Percentiles rank a stretch among this genome's conserved stretches.
These are phyloP conservation scores for Rhinocladiella similis DNA, from an alignment of 2,329 filamentous ascomycete species.

Conservation along the genomic window DNA sequence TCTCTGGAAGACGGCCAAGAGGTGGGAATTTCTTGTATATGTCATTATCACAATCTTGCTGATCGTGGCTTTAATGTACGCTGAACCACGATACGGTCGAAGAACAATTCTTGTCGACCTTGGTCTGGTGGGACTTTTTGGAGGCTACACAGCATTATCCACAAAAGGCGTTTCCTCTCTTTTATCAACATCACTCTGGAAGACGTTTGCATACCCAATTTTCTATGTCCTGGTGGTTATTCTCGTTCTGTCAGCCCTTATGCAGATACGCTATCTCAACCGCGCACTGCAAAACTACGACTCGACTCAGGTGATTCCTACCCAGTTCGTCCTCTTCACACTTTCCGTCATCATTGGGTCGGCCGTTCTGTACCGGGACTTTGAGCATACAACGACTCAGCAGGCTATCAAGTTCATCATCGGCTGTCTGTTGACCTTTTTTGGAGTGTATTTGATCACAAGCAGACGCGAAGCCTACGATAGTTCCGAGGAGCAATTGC, in stretches of 20 bases:
- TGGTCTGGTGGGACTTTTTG: slow-evolving; percentile 89
- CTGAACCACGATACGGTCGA: slow-evolving; percentile 80
- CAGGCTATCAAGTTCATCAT: slow-evolving; percentile 83
- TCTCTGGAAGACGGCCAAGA: slow-evolving; percentile 85
- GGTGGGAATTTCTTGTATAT: slow-evolving; percentile 88
- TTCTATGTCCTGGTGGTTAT: slow-evolving; percentile 83
- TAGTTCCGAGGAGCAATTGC: slow-evolving; percentile 64
- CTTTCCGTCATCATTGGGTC: slow-evolving; percentile 93
- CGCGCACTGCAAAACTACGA: slow-evolving; percentile 87
- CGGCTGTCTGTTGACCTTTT: slow-evolving; percentile 88
- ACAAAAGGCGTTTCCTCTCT: slow-evolving; percentile 97
- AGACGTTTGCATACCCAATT: slow-evolving; percentile 85
- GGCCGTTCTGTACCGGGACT: slow-evolving; percentile 90
- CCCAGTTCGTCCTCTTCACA: slow-evolving; percentile 96
- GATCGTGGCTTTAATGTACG: slow-evolving; percentile 76
- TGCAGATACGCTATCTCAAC: slow-evolving; percentile 98
- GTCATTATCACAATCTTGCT: slow-evolving; percentile 71
- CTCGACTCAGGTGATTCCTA: slow-evolving; percentile 95
- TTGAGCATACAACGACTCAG: slow-evolving; percentile 73
- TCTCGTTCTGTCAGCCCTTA: slow-evolving; percentile 79
- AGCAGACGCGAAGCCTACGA: slow-evolving; percentile 67
- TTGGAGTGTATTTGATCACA: slow-evolving; percentile 96
- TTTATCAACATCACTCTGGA: slow-evolving; percentile 85
- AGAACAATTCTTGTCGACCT: slow-evolving; percentile 88
- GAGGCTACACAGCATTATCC: slow-evolving; percentile 92